Evolutionary conservation across 2,329 filamentous ascomycete genomes (phyloP).

Genomic region (Monosporascus sp.): DNA sequence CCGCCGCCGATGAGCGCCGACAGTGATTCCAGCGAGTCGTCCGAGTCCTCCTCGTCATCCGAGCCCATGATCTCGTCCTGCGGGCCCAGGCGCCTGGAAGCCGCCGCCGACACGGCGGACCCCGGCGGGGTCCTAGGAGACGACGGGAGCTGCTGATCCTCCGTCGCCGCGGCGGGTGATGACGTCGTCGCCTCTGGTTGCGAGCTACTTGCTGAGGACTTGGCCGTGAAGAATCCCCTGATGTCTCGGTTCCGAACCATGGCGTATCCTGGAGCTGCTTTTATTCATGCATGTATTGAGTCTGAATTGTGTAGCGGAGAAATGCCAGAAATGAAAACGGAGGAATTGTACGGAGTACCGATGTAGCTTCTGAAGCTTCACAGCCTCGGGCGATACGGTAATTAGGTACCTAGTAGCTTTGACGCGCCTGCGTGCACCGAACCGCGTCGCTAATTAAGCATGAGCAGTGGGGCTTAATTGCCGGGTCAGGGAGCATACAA

Average conservation of each 20-base stretch:
- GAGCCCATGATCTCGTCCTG: slow-evolving; percentile 62
- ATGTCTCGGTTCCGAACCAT: slow-evolving; percentile 25
- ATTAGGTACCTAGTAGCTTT: too few relatives aligned
- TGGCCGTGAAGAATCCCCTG: slow-evolving; percentile 24
- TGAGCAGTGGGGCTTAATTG: too few relatives aligned
- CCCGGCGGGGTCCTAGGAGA: slow-evolving; percentile 24
- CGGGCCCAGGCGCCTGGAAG: slow-evolving; percentile 30
- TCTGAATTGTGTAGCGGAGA: too few relatives aligned
- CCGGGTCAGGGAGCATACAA: too few relatives aligned
- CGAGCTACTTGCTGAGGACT: slow-evolving; percentile 7
- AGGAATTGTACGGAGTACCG: too few relatives aligned
- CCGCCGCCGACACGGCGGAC: slow-evolving; percentile 14
- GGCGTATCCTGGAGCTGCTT: background rate
- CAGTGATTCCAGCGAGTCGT: slow-evolving; percentile 48
- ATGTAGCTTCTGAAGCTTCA: too few relatives aligned
- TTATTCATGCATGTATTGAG: background rate
- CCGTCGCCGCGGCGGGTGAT: slow-evolving; percentile 7
- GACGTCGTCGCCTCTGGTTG: slow-evolving; percentile 8
- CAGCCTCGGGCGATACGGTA: too few relatives aligned
- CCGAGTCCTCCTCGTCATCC: slow-evolving; percentile 64
- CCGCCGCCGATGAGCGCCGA: slow-evolving; percentile 42
- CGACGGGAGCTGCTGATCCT: slow-evolving; percentile 13
- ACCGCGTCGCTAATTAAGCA: too few relatives aligned
- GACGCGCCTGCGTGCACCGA: too few relatives aligned
- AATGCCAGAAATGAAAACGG: too few relatives aligned